These are phyloP conservation scores for Aspergillus fischeri DNA, from an alignment of 2,329 filamentous ascomycete genomes.

Conservation along the genomic window DNA sequence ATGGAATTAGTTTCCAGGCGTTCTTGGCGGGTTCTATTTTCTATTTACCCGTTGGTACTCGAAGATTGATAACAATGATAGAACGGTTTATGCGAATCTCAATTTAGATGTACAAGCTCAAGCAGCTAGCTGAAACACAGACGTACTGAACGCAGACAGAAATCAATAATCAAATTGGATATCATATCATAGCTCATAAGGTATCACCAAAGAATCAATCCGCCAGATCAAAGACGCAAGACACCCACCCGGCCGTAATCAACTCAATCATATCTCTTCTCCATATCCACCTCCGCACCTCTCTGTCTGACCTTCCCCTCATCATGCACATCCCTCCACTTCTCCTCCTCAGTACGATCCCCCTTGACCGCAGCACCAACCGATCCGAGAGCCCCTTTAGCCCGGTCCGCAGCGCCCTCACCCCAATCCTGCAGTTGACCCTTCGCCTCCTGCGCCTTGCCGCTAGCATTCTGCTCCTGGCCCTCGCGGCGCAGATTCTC, in stretches of 20 bases:
- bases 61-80: background rate
- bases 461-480: constrained; percentile 71
- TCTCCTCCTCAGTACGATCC: constrained; percentile 60
- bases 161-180: background rate
- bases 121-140: background rate
- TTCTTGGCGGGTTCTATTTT: background rate
- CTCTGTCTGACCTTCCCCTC: constrained; percentile 79
- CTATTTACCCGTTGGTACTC: background rate
- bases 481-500: constrained; percentile 72
- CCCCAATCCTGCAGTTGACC: constrained; percentile 75
- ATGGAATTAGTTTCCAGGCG: background rate
- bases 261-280: constrained; percentile 49
- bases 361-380: constrained; percentile 70
- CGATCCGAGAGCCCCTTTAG: constrained; percentile 66
- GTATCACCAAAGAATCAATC: background rate
- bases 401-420: constrained; percentile 62
- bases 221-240: background rate
- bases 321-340: constrained; percentile 69
- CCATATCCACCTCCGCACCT: constrained; percentile 74
- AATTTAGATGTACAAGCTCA: background rate
- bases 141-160: background rate
- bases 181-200: background rate
- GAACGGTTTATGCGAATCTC: background rate
- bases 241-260: too few relatives aligned
- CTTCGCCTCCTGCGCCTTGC: constrained; percentile 75